These are phyloP conservation scores for Garcia nutans DNA, from an alignment of 345 rosid species.

Conservation along the genomic window DNA sequence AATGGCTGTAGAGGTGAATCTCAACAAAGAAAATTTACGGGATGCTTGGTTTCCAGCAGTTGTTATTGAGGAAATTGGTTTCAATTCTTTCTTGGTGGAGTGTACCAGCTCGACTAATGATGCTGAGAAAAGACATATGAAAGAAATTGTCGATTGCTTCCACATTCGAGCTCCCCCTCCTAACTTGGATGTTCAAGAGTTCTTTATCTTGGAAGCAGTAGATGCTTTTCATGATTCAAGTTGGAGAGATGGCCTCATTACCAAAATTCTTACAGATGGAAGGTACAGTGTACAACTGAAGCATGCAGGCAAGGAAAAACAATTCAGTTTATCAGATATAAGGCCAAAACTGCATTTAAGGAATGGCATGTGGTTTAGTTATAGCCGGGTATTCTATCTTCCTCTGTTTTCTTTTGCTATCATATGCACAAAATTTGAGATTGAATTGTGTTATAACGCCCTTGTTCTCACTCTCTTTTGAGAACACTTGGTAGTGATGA, in stretches of 20 bases:
- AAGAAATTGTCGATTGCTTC: constrained; percentile 13
- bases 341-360: constrained; percentile 2
- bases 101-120: not conserved
- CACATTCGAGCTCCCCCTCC: constrained; percentile 15
- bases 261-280: constrained; percentile 10
- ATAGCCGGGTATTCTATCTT: constrained; percentile 2
- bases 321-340: constrained; percentile 1
- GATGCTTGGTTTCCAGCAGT: constrained; percentile 9
- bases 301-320: not conserved
- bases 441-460: not conserved
- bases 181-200: not conserved
- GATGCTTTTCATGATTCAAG: constrained; percentile 13
- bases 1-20: constrained; percentile 14
- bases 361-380: constrained; percentile 5
- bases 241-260: constrained; percentile 13
- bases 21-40: not conserved
- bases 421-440: not conserved
- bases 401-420: not conserved
- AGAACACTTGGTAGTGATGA: too few relatives aligned
- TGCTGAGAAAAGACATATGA: not conserved
- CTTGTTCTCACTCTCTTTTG: not conserved
- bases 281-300: not conserved
- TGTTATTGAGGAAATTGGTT: constrained; percentile 17
- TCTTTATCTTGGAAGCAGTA: constrained; percentile 8
- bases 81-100: constrained; percentile 18